Base-by-base conservation (phyloP, 495 filamentous ascomycete genomes). In the Melanomma pulvis-pyrius region DNA sequence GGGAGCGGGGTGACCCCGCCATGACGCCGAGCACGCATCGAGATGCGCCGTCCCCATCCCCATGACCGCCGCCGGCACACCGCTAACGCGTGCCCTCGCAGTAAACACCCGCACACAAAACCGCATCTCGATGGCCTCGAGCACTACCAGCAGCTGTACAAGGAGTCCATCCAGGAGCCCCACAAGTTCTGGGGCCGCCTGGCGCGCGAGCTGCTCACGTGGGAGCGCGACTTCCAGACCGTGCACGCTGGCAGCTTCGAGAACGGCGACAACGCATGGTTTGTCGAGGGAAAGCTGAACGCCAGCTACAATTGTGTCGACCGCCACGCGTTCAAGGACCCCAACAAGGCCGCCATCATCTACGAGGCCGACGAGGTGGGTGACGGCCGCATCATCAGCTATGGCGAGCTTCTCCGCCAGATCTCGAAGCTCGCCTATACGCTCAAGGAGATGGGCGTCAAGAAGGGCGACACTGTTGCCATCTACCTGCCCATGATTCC, bases 401-500 rank as follows among this genome's bases (percentile, higher is more conserved):
- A 98, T 71, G 86, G 88, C 73, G 92, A 99, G 85, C 87, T 99
- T 53, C 87, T 98, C 47, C 87, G 93, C 60, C 86, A 99, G 75
- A 96, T 99, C 8, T 97, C 88, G 61, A 90, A 87, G 74, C 83
- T 92, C 24, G 87, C 94, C 52, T 88, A 90, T 77, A 88, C 92
- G 19, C 83, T 99, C 67, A 94, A 91, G 83, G 82, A 91, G 82
- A 92, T 96, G 86, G 96, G 94, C 62, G 93, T 99, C 60, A 88
- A 90, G 82, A 98, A 97, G 83, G 94, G 94, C 34, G 96, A 99
- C 77, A 96, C 93, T 2, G 92, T 99, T 49, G 96, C 92, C 57
- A 87, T 99, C 71, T 99, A 99, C 82, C 81, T 99, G 63, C 94
- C 94, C 75, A 99, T 99, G 94, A 93, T 99, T 74, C 94, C 94